Evolutionary conservation across 78 protist species (phyloP).

Genomic region (Speleostelium caveatum): DNA sequence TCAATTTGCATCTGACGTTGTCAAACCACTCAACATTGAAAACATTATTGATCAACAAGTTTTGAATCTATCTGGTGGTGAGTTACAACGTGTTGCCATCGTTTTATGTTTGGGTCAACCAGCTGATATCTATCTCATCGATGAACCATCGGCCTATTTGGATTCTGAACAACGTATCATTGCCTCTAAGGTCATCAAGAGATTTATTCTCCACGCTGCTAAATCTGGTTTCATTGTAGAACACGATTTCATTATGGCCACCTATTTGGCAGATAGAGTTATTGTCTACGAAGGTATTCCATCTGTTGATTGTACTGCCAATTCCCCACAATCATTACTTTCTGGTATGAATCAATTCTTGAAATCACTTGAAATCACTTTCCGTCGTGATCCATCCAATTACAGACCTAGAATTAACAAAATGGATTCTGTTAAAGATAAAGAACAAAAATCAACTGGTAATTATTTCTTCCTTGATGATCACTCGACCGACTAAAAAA

Average conservation of each 20-base stretch:
- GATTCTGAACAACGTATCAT: conserved; percentile 99
- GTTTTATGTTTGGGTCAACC: conserved; percentile 96
- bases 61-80: conserved; percentile 99
- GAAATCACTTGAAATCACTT: conserved; percentile 95
- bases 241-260: conserved; percentile 99
- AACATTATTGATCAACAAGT: conserved; percentile 91
- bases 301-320: conserved; percentile 72
- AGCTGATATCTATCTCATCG: conserved; percentile 99
- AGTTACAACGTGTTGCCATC: conserved; percentile 99
- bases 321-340: conserved; percentile 89
- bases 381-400: conserved; percentile 99
- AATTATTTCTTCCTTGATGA: conserved; percentile 96
- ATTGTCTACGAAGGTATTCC: conserved; percentile 96
- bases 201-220: conserved; percentile 97
- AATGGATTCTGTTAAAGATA: conserved; percentile 95
- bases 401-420: conserved; percentile 99
- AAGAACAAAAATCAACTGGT: conserved; percentile 97
- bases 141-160: conserved; percentile 99
- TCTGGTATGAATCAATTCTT: conserved; percentile 99
- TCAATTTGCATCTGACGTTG: conserved; percentile 98
- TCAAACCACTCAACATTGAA: conserved; percentile 96
- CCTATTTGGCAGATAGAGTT: conserved; percentile 99
- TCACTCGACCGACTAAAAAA: conserved; percentile 34
- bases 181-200: conserved; percentile 98
- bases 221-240: conserved; percentile 99